phyloP scores from a whole-genome alignment of 1,284 basidiomycete genomes.

The Heterobasidion irregulare region DNA sequence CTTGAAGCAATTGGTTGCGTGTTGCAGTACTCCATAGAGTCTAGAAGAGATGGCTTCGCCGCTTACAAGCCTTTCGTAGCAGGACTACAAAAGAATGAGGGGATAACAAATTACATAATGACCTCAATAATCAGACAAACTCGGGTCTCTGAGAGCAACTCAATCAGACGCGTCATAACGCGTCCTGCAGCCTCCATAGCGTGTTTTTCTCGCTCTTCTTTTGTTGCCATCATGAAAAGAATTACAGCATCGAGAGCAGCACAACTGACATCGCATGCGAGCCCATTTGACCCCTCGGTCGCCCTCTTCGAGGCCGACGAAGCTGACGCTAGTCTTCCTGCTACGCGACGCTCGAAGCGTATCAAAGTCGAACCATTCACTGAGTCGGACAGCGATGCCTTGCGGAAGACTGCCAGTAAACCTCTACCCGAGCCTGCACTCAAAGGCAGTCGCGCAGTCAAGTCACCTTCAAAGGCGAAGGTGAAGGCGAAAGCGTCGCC shows the following conservation, averaged over 20 bases:
- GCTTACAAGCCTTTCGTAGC: too few species aligned
- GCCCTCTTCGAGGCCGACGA: slow-evolving; percentile 30
- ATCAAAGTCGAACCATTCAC: slow-evolving; percentile 1
- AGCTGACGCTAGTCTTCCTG: neutral
- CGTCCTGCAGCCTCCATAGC: too few species aligned
- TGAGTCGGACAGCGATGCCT: neutral
- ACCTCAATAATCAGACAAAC: too few species aligned
- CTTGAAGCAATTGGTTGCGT: too few species aligned
- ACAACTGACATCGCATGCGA: slow-evolving; percentile 15
- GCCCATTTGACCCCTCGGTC: slow-evolving; percentile 34
- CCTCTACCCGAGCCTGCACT: neutral
- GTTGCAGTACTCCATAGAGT: too few species aligned
- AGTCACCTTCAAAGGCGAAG: neutral
- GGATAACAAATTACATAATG: too few species aligned
- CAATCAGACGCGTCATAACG: too few species aligned
- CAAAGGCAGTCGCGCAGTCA: neutral
- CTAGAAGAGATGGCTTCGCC: too few species aligned
- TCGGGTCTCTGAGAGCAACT: too few species aligned
- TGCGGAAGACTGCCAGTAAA: neutral
- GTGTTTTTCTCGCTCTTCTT: too few species aligned
- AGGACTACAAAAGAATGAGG: too few species aligned
- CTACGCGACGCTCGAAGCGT: slow-evolving; percentile 6
- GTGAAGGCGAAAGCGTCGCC: slow-evolving; percentile 7
- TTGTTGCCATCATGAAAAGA: neutral
- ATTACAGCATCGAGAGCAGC: neutral